phyloP scores from a whole-genome alignment of 352 stramenopile genomes.

The Globisporangium yorkense region DNA sequence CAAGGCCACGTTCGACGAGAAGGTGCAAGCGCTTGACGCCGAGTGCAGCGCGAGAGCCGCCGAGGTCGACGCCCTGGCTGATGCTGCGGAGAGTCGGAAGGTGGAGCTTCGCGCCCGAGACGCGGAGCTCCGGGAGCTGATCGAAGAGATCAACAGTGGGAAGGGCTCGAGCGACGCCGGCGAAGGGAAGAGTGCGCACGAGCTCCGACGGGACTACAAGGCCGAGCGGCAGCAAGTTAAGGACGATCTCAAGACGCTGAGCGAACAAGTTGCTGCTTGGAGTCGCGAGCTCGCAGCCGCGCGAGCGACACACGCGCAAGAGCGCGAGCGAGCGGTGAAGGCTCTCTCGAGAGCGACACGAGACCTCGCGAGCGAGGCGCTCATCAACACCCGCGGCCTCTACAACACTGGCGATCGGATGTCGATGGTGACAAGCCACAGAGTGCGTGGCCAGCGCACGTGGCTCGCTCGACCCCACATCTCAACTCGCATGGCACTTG shows the following conservation, averaged over 20 bases:
- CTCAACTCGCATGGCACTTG: conserved; percentile 2
- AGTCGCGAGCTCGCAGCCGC: conserved; percentile 19
- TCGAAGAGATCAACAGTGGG: conserved; percentile 62
- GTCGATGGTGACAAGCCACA: neutral
- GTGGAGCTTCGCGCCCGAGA: conserved; percentile 22
- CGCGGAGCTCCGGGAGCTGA: conserved; percentile 27
- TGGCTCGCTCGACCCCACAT: conserved; percentile 28
- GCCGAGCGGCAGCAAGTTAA: conserved; percentile 38
- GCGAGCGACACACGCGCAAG: conserved; percentile 20
- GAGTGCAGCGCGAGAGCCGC: conserved; percentile 10
- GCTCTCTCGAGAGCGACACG: conserved; percentile 10
- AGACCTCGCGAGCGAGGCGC: conserved; percentile 13
- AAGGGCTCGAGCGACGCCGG: conserved; percentile 15
- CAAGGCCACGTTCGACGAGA: conserved; percentile 19
- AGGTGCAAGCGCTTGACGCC: conserved; percentile 13
- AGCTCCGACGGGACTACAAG: conserved; percentile 36
- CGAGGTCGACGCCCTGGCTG: conserved; percentile 15
- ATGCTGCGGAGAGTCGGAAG: conserved; percentile 16
- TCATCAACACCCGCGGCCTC: conserved; percentile 4
- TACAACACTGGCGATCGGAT: neutral
- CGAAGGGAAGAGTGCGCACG: conserved; percentile 7
- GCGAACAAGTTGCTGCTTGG: conserved; percentile 11
- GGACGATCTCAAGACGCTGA: conserved; percentile 28
- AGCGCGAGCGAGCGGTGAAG: conserved; percentile 8
- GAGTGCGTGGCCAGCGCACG: conserved; percentile 14